These are phyloP conservation scores for Astrocystis sublimbata DNA, from an alignment of 495 filamentous ascomycete species.

Conservation along the genomic window DNA sequence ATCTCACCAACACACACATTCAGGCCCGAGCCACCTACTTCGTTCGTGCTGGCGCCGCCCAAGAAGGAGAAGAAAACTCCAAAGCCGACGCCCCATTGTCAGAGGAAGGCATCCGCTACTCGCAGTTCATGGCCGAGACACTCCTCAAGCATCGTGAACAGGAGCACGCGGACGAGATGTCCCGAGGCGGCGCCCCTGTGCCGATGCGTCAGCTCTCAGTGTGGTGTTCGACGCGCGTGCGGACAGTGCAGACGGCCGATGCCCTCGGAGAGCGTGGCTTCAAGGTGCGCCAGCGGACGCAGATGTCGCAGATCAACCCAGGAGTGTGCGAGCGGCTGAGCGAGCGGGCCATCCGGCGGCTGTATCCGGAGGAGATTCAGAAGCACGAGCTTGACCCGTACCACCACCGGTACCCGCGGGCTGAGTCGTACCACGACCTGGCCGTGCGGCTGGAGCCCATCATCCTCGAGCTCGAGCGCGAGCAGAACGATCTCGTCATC, in stretches of 20 bases:
- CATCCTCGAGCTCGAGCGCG: constrained; percentile 95
- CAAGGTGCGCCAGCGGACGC: constrained; percentile 83
- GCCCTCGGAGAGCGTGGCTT: constrained; percentile 76
- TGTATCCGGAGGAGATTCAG: constrained; percentile 84
- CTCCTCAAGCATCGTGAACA: constrained; percentile 78
- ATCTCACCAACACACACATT: constrained; percentile 95
- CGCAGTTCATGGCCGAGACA: constrained; percentile 81
- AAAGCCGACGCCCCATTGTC: constrained; percentile 85
- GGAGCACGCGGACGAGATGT: constrained; percentile 69
- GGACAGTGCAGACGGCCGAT: constrained; percentile 89
- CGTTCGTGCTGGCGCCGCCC: constrained; percentile 68
- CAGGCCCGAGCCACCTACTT: constrained; percentile 94
- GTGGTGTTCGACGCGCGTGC: constrained; percentile 90
- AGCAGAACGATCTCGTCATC: constrained; percentile 94
- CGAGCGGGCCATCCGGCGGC: constrained; percentile 72
- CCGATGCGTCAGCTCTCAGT: constrained; percentile 80
- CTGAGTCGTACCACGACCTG: constrained; percentile 98
- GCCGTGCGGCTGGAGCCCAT: constrained; percentile 98
- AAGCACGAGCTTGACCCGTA: constrained; percentile 96
- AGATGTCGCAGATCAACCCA: constrained; percentile 96
- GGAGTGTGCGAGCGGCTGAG: constrained; percentile 91
- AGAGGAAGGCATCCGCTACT: constrained; percentile 80
- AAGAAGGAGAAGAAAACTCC: constrained; percentile 82
- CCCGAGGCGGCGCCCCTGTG: constrained; percentile 64
- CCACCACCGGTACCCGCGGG: constrained; percentile 93